Conservation (phyloP, 2,329 filamentous ascomycete species). For the Cladosporium austrohemisphaericum region DNA sequence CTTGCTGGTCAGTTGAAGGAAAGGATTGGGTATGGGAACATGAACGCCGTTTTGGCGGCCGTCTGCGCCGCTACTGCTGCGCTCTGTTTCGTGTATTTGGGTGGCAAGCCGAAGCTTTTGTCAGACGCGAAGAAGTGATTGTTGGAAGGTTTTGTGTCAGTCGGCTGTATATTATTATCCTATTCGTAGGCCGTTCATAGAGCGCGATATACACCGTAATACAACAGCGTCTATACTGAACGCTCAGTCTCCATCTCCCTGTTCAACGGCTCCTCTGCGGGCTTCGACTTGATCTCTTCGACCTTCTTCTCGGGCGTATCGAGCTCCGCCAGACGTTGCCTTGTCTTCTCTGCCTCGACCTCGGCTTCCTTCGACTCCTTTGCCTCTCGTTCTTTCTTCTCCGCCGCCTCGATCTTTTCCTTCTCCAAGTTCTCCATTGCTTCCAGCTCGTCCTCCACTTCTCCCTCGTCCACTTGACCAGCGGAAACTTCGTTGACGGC, state of each 20-base stretch:
- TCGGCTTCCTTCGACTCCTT: conserved; percentile 55
- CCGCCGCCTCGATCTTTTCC: conserved; percentile 67
- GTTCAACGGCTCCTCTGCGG: neutral
- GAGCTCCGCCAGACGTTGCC: conserved; percentile 33
- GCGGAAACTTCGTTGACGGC: conserved; percentile 63
- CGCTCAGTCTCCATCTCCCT: conserved; percentile 9
- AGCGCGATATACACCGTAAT: too few relatives aligned
- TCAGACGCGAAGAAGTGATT: too few relatives aligned
- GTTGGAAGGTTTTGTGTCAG: too few relatives aligned
- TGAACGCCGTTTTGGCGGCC: conserved; percentile 51
- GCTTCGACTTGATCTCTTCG: neutral
- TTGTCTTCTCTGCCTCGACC: conserved; percentile 41
- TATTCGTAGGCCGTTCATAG: too few relatives aligned
- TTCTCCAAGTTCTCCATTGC: conserved; percentile 67
- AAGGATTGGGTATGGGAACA: conserved; percentile 54
- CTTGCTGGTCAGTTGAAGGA: conserved; percentile 52
- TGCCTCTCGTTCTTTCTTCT: conserved; percentile 48
- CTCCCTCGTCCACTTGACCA: conserved; percentile 65
- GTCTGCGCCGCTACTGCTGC: conserved; percentile 44
- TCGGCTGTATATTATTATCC: too few relatives aligned
- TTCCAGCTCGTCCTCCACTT: conserved; percentile 84
- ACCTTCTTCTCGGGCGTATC: conserved; percentile 18
- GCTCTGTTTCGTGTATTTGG: conserved; percentile 40
- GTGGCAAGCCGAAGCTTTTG: neutral
- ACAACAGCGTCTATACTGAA: neutral